These are phyloP conservation scores for Pleochaeta shiraiana DNA, from an alignment of 2,329 filamentous ascomycete species.

Conservation along the genomic window DNA sequence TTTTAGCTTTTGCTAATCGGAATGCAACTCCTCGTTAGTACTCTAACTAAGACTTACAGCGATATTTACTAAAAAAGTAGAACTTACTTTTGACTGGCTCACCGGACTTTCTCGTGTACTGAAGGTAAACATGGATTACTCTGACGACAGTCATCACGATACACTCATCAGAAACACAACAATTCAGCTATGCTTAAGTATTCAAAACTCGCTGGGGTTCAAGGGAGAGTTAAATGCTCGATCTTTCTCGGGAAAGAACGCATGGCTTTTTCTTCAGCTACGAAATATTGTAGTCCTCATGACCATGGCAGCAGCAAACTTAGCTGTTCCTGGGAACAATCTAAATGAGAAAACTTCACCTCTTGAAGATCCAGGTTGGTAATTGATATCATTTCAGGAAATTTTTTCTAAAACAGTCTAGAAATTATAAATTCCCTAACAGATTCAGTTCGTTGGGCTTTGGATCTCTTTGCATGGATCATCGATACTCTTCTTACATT, in stretches of 20 bases:
- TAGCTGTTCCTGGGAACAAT: conserved; percentile 23
- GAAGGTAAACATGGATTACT: conserved; percentile 60
- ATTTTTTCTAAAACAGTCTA: conserved; percentile 14
- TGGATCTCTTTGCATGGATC: conserved; percentile 45
- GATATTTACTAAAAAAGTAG: conserved; percentile 18
- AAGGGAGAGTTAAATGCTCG: conserved; percentile 38
- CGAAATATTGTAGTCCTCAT: conserved; percentile 47
- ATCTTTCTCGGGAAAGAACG: conserved; percentile 47
- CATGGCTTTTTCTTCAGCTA: conserved; percentile 53
- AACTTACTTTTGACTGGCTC: conserved; percentile 39
- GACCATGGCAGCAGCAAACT: conserved; percentile 40
- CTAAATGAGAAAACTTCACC: conserved; percentile 32
- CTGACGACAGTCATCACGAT: conserved; percentile 50
- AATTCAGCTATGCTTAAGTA: conserved; percentile 55
- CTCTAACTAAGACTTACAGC: not conserved
- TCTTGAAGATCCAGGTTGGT: conserved; percentile 39
- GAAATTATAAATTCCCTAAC: conserved; percentile 53
- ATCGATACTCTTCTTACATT: conserved; percentile 35
- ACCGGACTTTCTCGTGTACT: conserved; percentile 46
- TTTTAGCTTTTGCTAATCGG: conserved; percentile 38
- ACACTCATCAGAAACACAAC: conserved; percentile 49
- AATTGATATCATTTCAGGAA: not conserved
- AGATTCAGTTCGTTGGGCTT: conserved; percentile 57
- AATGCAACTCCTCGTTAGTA: conserved; percentile 14
- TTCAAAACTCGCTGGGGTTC: conserved; percentile 61